Conservation (phyloP, 2,329 filamentous ascomycete species). For the Furcasterigmium sp. region DNA sequence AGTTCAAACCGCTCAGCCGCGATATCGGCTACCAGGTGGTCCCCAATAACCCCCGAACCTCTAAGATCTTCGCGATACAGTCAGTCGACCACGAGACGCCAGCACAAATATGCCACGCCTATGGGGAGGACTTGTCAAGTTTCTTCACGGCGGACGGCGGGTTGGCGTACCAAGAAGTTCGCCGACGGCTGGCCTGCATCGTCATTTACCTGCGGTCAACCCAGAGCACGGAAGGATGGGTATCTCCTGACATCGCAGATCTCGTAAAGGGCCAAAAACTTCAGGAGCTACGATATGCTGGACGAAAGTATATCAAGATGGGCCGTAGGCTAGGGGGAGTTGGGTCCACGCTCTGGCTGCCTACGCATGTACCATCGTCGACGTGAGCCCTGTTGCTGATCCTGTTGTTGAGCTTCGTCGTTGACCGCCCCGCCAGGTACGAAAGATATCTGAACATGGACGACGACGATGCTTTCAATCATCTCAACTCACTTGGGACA, state of each 20-base stretch:
- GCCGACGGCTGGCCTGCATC: constrained; percentile 19
- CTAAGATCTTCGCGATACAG: constrained; percentile 18
- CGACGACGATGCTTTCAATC: constrained; percentile 19
- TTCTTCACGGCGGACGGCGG: constrained; percentile 16
- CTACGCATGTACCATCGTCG: constrained; percentile 20
- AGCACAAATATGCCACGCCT: constrained; percentile 9
- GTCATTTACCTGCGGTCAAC: constrained; percentile 21
- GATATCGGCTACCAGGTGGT: constrained; percentile 21
- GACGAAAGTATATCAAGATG: constrained; percentile 26
- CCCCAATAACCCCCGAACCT: constrained; percentile 21
- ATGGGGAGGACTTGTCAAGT: background rate
- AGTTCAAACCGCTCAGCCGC: constrained; percentile 18
- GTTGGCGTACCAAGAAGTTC: constrained; percentile 14
- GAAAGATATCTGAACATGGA: constrained; percentile 26
- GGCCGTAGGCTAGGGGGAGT: constrained; percentile 19
- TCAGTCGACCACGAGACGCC: constrained; percentile 8
- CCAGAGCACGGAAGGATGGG: constrained; percentile 11
- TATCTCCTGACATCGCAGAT: constrained; percentile 12
- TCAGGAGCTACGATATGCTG: constrained; percentile 20
- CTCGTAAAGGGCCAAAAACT: constrained; percentile 14
- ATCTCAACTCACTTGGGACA: constrained; percentile 10
- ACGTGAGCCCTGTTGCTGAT: constrained; percentile 15
- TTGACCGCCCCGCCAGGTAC: constrained; percentile 15
- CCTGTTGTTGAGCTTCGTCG: background rate
- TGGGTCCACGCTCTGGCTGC: constrained; percentile 23